phyloP scores from a whole-genome alignment of 306 rosid species.

The Acacia melanoxylon region DNA sequence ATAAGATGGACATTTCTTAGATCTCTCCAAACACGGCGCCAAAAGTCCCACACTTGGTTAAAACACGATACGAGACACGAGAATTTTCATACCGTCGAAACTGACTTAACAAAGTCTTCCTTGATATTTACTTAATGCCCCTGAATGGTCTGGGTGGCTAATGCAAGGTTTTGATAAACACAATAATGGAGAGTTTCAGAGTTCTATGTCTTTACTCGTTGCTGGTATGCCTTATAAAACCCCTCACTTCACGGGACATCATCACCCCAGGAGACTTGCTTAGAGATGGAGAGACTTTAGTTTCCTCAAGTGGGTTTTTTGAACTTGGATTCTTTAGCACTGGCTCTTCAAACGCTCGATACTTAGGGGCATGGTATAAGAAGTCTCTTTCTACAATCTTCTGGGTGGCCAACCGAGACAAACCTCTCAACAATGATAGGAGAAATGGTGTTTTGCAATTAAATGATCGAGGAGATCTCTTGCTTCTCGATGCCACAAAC shows the following conservation, averaged over 20 bases:
- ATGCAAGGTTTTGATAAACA: not conserved
- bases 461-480: slow-evolving; percentile 27
- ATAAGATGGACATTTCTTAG: not conserved
- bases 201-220: not conserved
- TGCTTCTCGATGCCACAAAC: slow-evolving; percentile 28
- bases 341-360: slow-evolving; percentile 22
- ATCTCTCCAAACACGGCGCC: not conserved
- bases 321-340: slow-evolving; percentile 34
- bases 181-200: not conserved
- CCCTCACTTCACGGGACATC: not conserved
- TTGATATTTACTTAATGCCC: not conserved
- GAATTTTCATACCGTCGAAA: no score
- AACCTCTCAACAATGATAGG: not conserved
- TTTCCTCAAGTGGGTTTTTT: slow-evolving; percentile 20
- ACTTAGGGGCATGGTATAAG: slow-evolving; percentile 39
- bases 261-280: slow-evolving; percentile 14
- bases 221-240: not conserved
- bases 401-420: slow-evolving; percentile 37
- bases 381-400: slow-evolving; percentile 26
- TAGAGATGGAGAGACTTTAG: slow-evolving; percentile 22
- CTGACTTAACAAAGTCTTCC: not conserved
- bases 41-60: no score
- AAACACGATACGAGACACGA: no score
- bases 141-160: not conserved
- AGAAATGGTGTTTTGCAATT: not conserved